phyloP scores from a whole-genome alignment of 768 basidiomycete genomes.

The Mycena indigotica region DNA sequence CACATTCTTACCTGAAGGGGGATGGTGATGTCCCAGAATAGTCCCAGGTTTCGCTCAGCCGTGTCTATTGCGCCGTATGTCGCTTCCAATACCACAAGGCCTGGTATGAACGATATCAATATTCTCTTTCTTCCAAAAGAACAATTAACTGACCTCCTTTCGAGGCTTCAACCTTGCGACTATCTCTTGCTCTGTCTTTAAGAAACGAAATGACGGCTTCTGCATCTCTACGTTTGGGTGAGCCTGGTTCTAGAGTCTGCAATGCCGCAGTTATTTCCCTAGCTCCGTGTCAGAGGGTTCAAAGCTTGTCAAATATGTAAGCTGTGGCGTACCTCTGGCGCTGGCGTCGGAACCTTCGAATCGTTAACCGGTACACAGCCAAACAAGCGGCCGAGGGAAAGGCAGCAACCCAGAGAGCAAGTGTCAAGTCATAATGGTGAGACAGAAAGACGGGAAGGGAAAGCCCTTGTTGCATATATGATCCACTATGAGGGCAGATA shows the following conservation, averaged over 20 bases:
- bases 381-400: conserved; percentile 57
- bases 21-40: conserved; percentile 75
- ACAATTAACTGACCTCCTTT: conserved; percentile 57
- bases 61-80: conserved; percentile 63
- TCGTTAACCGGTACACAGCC: conserved; percentile 57
- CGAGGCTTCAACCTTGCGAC: conserved; percentile 61
- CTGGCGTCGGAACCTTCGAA: background rate
- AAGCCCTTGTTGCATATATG: conserved; percentile 60
- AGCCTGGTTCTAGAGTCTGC: conserved; percentile 64
- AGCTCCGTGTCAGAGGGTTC: conserved; percentile 4
- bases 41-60: conserved; percentile 52
- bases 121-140: too few species aligned
- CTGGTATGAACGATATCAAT: conserved; percentile 37
- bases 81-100: conserved; percentile 77
- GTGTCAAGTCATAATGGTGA: conserved; percentile 43
- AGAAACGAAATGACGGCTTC: conserved; percentile 65
- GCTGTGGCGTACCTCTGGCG: conserved; percentile 7
- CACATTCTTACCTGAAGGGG: conserved; percentile 54
- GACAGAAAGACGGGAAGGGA: conserved; percentile 61
- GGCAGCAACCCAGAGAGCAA: conserved; percentile 54
- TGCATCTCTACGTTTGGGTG: conserved; percentile 62
- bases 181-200: conserved; percentile 66
- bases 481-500: conserved; percentile 28
- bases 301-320: background rate
- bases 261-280: conserved; percentile 72